Evolutionary conservation across 1,284 basidiomycete genomes (phyloP), one percentile per base, ranked within the genome.

Genomic region (Tetrapyrgos nigripes): DNA sequence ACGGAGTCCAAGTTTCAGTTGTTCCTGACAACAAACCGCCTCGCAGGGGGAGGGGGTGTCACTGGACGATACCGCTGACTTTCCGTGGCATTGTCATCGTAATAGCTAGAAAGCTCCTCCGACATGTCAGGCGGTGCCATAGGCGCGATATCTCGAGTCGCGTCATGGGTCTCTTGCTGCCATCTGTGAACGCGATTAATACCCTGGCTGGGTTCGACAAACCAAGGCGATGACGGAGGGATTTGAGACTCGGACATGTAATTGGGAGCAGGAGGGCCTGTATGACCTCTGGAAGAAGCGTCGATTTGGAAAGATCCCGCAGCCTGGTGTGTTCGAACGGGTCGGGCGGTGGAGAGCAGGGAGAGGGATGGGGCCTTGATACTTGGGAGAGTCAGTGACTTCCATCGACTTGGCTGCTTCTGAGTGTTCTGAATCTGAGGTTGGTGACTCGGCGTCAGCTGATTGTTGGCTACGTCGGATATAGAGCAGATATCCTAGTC

Each of bases 91-190:
- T 64, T 66, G 43, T 68, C 64, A 14, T 74, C 70, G 53, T 72
- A 73, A 54, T 72, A 69, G 37, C 68, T 71, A 27, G 68, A 68
- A 50, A 72, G 61, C 31, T 71, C 71, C 47, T 73, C 70, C 23
- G 69, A 67, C 56, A 68, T 65, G 40, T 70, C 67, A 9, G 66
- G 60, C 19, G 68, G 68, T 17, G 63, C 64, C 19, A 55, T 35
- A n/a, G n/a, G n/a, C 6, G 65, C 66, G 11, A 64, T 44, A 35
- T 58, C 62, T 21, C 65, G 61, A 3, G 66, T 68, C 50, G 67
- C 70, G 37, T 61, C 61, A 21, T 63, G 65, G 19, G 71, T 71
- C 26, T 63, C 67, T 53, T 59, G 64, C 52, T 67, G 71, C 72
- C 72, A 74, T 26, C 61, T 8, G 5, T 35, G 28, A 54, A 57